These are phyloP conservation scores for Spathaspora arborariae DNA, from an alignment of 805 yeast species.

Conservation along the genomic window DNA sequence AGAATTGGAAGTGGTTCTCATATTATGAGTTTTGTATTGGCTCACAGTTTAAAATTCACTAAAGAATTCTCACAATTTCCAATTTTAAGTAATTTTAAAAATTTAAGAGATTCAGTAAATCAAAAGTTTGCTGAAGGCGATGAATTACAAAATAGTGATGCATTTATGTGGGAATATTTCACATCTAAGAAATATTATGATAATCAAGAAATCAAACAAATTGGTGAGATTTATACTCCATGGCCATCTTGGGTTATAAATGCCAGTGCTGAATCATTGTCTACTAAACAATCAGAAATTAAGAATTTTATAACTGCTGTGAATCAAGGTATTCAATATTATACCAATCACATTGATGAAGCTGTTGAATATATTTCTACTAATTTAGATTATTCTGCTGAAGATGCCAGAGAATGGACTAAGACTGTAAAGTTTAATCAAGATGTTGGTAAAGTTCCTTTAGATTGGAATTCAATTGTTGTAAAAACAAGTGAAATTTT, in stretches of 20 bases:
- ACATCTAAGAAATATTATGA: constrained; percentile 86
- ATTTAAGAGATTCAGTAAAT: constrained; percentile 78
- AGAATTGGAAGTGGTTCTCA: constrained; percentile 90
- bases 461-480: constrained; percentile 50
- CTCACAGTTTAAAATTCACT: constrained; percentile 52
- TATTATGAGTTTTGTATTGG: constrained; percentile 86
- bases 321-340: constrained; percentile 66
- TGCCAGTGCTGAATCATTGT: constrained; percentile 40
- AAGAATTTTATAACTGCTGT: constrained; percentile 49
- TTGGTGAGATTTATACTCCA: constrained; percentile 90
- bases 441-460: constrained; percentile 28
- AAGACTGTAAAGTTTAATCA: constrained; percentile 67
- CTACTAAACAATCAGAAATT: constrained; percentile 17
- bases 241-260: constrained; percentile 95
- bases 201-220: constrained; percentile 68
- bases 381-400: constrained; percentile 70
- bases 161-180: constrained; percentile 95
- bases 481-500: constrained; percentile 55
- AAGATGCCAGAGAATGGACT: constrained; percentile 80
- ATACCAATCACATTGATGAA: constrained; percentile 56
- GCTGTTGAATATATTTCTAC: constrained; percentile 60
- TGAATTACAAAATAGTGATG: constrained; percentile 53
- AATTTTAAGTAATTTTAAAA: constrained; percentile 63
- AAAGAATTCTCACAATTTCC: constrained; percentile 53
- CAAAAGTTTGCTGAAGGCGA: constrained; percentile 28